phyloP scores from a whole-genome alignment of 2,329 filamentous ascomycete genomes.

The Apiospora marii region DNA sequence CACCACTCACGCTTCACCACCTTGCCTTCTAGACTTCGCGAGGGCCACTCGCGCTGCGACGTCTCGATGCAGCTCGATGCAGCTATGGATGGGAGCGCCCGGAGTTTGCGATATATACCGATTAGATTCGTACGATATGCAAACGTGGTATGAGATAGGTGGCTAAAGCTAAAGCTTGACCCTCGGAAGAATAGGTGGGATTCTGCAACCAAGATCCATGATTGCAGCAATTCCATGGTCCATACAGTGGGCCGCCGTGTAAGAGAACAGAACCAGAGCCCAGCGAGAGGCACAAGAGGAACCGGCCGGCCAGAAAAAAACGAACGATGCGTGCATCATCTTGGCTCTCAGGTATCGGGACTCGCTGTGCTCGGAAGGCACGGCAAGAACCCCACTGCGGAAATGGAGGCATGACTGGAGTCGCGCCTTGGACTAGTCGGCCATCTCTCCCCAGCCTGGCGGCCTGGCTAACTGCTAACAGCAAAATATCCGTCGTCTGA shows the following conservation, averaged over 20 bases:
- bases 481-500: slow-evolving; percentile 10
- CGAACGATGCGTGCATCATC: slow-evolving; percentile 10
- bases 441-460: background rate
- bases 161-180: slow-evolving; percentile 18
- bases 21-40: background rate
- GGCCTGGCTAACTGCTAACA: slow-evolving; percentile 11
- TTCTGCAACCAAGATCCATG: slow-evolving; percentile 19
- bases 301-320: slow-evolving; percentile 2
- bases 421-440: slow-evolving; percentile 1
- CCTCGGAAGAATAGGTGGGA: background rate
- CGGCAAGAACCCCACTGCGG: slow-evolving; percentile 6
- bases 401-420: slow-evolving; percentile 7
- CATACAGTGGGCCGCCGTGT: background rate
- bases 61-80: slow-evolving; percentile 7
- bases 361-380: background rate
- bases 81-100: background rate
- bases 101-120: slow-evolving; percentile 18
- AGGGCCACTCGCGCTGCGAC: background rate
- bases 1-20: background rate
- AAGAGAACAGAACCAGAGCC: background rate
- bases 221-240: slow-evolving; percentile 15
- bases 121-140: slow-evolving; percentile 21
- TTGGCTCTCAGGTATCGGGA: background rate
- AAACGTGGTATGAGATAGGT: slow-evolving; percentile 18
- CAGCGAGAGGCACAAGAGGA: background rate